Evolutionary conservation across 2,329 filamentous ascomycete species (phyloP), one percentile per base, ranked within the genome.

Genomic region (Clonostachys chloroleuca): DNA sequence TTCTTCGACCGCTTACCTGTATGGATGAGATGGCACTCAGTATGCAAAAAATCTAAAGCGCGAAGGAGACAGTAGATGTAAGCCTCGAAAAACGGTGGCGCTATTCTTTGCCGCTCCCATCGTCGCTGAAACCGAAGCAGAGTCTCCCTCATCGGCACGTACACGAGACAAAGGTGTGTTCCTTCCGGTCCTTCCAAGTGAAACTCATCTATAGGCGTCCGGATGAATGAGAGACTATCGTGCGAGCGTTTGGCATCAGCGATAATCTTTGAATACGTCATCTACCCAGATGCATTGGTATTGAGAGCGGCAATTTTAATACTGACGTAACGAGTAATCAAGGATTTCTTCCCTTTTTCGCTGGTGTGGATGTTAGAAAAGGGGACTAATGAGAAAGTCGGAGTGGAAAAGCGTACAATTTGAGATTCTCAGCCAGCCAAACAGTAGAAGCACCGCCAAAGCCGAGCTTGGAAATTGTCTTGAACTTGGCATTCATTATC

Each of bases 371-470:
- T 1, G 12, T 39, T 4, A 35, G 18, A 14, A 18, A 41, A 24
- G 8, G 41, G 40, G 33, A 44, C 8, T 5, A 24, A 14, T 12
- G 2, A 30, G 24, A 30, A 30, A 36, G 13, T 8, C 16, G 12
- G n/a, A 12, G 18, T 13, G 41, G 16, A 30, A 44, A 9, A 6
- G 10, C 50, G 45, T 43, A 51, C 52, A 45, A 54, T 42, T 47
- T 41, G 24, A 58, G 46, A 42, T 57, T 56, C 43, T 57, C 52
- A 18, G 64, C 64, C 33, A 69, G 56, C 64, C 66, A 70, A 34
- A 68, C 64, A 16, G 65, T 69, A 40, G 64, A 69, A 17, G 54
- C 58, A 8, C 53, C 53, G 34, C 64, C 66, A 48, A 54, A 67
- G 10, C 65, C 66, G 17, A 70, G 54, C 54, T 69, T 68, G 17